Base-by-base conservation (phyloP, 306 rosid species). In the Trichosanthes cucumerina region DNA sequence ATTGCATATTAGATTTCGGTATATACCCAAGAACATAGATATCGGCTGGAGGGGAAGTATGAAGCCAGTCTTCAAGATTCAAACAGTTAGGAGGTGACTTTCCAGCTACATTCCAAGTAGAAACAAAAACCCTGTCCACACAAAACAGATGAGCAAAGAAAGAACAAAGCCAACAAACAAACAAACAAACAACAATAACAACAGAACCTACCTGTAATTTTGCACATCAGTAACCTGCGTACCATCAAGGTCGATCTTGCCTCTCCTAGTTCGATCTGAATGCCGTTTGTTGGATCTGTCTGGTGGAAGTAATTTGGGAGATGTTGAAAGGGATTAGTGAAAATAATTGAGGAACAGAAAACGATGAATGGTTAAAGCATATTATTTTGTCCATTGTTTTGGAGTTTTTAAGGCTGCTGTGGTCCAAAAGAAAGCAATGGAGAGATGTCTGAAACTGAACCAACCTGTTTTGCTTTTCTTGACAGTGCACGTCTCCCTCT, bases 101-200 rank as follows among this genome's bases (percentile, higher is more conserved):
- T 78, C 99, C 99, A 38, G 94, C 99, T 31, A 96, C 99, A 86
- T 96, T 96, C 99, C 99, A 96, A 50, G 99, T 96, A 18, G 98
- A 97, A 50, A 84, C 92, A 56, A 93, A 91, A 81, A 96, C 83
- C 81, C 99, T 96, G 81, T 46, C 58, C 77, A 64, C 52, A 79
- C 7, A 9, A 80, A 68, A 77, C 74, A 52, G 64, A 81, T 39
- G 7, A 69, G 52, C 47, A 57, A 39, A 81, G 74, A 34, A 21
- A 79, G 31, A 73, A 73, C 21, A 79, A 33, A 47, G 11, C 44
- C 47, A 65, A 31, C 39, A 76, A 56, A 76, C 26, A 19, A 49
- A 33, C 26, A 36, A 12, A 39, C 19, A 33, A 63, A 63, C 18
- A 13, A 78, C 4, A 44, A 28, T 9, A 70, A 69, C 71, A 77